phyloP scores from a whole-genome alignment of 2,329 filamentous ascomycete species.

The Phaeomoniella chlamydospora region DNA sequence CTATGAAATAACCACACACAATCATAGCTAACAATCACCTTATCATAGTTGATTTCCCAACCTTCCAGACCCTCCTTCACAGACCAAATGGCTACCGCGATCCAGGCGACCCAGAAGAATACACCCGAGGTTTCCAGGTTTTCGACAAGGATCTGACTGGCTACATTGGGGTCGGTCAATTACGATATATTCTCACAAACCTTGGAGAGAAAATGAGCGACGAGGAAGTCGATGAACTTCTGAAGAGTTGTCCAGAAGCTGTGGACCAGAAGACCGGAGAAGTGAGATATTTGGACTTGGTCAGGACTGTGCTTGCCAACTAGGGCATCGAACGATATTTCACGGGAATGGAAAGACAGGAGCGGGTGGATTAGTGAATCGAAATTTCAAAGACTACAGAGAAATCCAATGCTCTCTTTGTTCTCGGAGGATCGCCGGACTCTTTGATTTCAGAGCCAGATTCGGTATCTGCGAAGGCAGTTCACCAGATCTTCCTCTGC shows the following conservation, averaged over 20 bases:
- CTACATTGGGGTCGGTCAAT: conserved; percentile 92
- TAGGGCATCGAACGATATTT: too few species aligned
- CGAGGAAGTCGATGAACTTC: conserved; percentile 94
- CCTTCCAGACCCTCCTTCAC: conserved; percentile 93
- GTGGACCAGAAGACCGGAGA: conserved; percentile 92
- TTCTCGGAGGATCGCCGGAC: too few species aligned
- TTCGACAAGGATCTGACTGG: conserved; percentile 99
- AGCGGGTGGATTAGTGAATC: too few species aligned
- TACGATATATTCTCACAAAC: conserved; percentile 95
- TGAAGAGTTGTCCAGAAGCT: conserved; percentile 54
- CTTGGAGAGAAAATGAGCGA: conserved; percentile 99
- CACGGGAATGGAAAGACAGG: too few species aligned
- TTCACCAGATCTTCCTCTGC: conserved; percentile 2
- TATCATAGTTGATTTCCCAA: conserved; percentile 83
- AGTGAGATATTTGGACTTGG: conserved; percentile 85
- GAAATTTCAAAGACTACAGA: too few species aligned
- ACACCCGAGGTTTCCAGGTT: conserved; percentile 96
- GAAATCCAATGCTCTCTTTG: too few species aligned
- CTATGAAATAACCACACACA: too few species aligned
- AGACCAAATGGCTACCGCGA: conserved; percentile 96
- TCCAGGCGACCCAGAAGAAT: conserved; percentile 93
- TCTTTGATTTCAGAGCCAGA: too few species aligned
- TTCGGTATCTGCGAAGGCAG: conserved; percentile 8
- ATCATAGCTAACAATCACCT: not conserved
- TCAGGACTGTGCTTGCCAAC: conserved; percentile 76